phyloP scores from a whole-genome alignment of 768 basidiomycete genomes.

The Hysterangium stoloniferum region DNA sequence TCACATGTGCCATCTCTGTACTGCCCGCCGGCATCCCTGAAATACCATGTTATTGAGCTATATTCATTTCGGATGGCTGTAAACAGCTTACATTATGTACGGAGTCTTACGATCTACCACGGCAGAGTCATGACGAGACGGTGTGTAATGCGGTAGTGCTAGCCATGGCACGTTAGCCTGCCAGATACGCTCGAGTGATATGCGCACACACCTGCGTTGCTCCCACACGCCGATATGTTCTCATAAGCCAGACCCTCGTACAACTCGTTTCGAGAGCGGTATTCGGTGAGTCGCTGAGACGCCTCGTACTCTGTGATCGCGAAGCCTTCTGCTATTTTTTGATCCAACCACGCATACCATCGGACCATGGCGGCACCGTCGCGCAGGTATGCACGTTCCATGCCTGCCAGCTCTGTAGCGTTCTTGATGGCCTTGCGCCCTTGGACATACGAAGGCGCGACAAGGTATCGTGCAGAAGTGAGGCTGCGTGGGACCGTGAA shows the following conservation, averaged over 20 bases:
- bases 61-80: not conserved
- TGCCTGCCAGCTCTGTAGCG: conserved; percentile 71
- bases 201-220: conserved; percentile 60
- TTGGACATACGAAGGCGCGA: conserved; percentile 63
- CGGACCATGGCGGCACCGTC: conserved; percentile 82
- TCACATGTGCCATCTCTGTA: conserved; percentile 79
- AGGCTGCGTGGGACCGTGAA: conserved; percentile 83
- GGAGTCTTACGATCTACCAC: conserved; percentile 74
- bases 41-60: conserved; percentile 1
- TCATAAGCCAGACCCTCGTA: conserved; percentile 85
- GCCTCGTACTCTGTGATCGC: conserved; percentile 92
- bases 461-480: conserved; percentile 72
- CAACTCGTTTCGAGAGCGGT: conserved; percentile 58
- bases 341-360: conserved; percentile 90
- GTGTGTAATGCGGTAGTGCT: conserved; percentile 91
- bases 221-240: conserved; percentile 82
- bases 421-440: conserved; percentile 86
- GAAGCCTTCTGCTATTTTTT: conserved; percentile 66
- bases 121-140: conserved; percentile 56
- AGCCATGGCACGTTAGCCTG: not conserved
- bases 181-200: not conserved
- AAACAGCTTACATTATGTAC: conserved; percentile 70
- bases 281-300: conserved; percentile 73
- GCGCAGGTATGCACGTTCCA: conserved; percentile 77
- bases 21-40: conserved; percentile 87